A percentile compares a stretch with the other conserved stretches of the same genome.
Evolutionary conservation across 495 filamentous ascomycete genomes (phyloP).

Genomic region (Penicillium arizonense): DNA sequence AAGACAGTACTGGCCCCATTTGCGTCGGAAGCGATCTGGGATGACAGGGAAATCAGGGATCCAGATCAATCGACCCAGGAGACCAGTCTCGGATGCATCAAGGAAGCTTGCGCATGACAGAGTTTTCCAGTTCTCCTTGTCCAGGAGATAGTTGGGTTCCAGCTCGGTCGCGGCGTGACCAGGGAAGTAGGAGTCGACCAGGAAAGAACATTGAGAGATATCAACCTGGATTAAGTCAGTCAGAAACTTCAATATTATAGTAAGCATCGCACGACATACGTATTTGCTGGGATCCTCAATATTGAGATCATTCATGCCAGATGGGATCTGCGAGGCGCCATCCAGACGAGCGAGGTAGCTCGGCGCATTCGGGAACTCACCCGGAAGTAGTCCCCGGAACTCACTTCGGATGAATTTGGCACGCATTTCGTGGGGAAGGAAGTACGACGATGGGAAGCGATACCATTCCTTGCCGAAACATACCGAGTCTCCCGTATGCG

Average conservation of each 20-base stretch:
- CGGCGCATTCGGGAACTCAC: conserved; percentile 76
- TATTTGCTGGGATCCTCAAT: conserved; percentile 86
- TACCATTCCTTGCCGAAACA: conserved; percentile 99
- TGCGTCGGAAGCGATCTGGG: conserved; percentile 64
- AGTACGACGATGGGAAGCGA: conserved; percentile 91
- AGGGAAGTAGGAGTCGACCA: conserved; percentile 85
- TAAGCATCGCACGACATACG: conserved; percentile 41
- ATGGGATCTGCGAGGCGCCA: conserved; percentile 75
- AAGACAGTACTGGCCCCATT: conserved; percentile 84
- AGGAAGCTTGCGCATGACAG: conserved; percentile 75
- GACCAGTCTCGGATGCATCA: conserved; percentile 69
- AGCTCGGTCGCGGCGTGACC: conserved; percentile 49
- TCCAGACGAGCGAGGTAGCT: conserved; percentile 61
- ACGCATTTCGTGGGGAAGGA: conserved; percentile 73
- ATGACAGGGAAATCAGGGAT: conserved; percentile 71
- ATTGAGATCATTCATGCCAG: conserved; percentile 92
- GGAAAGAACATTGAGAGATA: conserved; percentile 70
- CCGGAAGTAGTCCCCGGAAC: conserved; percentile 86
- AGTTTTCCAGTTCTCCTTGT: conserved; percentile 68
- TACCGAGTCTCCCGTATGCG: conserved; percentile 61
- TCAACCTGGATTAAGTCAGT: conserved; percentile 52
- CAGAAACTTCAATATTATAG: no score
- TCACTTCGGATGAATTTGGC: conserved; percentile 88
- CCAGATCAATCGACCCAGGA: conserved; percentile 81
- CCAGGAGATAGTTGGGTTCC: conserved; percentile 73